Evolutionary conservation across 345 rosid genomes (phyloP).

Genomic region (Lepidium didymum): DNA sequence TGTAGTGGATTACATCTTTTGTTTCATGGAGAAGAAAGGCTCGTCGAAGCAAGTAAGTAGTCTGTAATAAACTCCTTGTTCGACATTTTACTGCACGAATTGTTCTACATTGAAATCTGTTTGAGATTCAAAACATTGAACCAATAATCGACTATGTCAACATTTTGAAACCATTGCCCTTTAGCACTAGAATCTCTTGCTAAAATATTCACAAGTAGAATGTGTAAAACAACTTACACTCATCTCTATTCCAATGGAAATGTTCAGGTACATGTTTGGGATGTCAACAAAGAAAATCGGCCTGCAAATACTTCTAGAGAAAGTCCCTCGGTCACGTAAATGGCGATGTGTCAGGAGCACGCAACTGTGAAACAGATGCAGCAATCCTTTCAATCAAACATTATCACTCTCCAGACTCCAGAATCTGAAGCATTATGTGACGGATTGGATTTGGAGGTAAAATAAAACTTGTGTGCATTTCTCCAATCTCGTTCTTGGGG

Average conservation of each 20-base stretch:
- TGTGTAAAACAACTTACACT: not conserved
- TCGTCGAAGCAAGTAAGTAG: slow-evolving; percentile 79
- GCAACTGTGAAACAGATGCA: slow-evolving; percentile 41
- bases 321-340: slow-evolving; percentile 49
- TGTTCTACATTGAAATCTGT: not conserved
- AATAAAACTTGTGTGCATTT: not conserved
- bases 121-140: not conserved
- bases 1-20: slow-evolving; percentile 76
- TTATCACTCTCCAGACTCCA: slow-evolving; percentile 7
- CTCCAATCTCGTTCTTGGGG: not conserved
- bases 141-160: not conserved
- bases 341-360: slow-evolving; percentile 82
- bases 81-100: too few species aligned
- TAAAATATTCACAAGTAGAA: not conserved
- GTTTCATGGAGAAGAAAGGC: slow-evolving; percentile 84
- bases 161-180: not conserved
- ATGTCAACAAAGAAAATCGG: slow-evolving; percentile 59
- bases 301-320: slow-evolving; percentile 80
- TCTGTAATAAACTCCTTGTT: not conserved
- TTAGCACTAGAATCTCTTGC: not conserved
- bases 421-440: not conserved
- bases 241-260: not conserved
- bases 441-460: not conserved
- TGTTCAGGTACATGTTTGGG: slow-evolving; percentile 58
- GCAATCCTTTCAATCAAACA: not conserved